Percentiles rank a stretch among this genome's conserved stretches.
Conservation (phyloP, 83 land plant species). For the Larix sibirica region DNA sequence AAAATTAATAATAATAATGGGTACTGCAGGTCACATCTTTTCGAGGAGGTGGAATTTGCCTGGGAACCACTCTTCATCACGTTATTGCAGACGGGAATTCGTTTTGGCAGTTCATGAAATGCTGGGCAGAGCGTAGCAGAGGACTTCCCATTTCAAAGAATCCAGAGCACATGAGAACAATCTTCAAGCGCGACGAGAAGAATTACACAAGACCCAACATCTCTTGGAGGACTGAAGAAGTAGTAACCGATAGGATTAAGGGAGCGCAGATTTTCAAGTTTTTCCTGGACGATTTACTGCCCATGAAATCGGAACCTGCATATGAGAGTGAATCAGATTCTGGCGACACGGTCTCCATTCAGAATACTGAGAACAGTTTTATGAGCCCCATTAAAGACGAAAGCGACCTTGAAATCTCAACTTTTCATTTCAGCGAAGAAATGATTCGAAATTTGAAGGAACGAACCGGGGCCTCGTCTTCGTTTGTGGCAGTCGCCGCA, state of each 20-base stretch:
- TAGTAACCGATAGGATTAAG: neutral
- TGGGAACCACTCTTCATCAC: conserved; percentile 2
- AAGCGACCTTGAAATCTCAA: neutral
- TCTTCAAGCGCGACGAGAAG: neutral
- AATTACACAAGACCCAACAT: too few species aligned
- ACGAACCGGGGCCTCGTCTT: neutral
- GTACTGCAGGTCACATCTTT: neutral
- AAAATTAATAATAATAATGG: neutral
- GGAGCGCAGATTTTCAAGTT: neutral
- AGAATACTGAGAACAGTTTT: neutral
- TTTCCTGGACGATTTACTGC: neutral
- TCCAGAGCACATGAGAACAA: neutral
- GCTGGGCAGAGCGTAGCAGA: conserved; percentile 1
- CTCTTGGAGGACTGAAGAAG: neutral
- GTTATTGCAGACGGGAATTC: conserved; percentile 16
- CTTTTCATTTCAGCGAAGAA: neutral
- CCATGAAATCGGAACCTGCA: neutral
- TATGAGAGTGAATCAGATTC: too few species aligned
- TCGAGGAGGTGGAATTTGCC: neutral
- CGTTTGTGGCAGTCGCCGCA: neutral
- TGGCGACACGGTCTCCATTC: too few species aligned
- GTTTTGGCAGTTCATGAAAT: conserved; percentile 8
- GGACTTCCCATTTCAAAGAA: neutral
- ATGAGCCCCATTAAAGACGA: neutral
- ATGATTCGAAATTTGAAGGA: neutral